phyloP scores from a whole-genome alignment of 1,139 yeast genomes.

The Candida buenavistaensis region DNA sequence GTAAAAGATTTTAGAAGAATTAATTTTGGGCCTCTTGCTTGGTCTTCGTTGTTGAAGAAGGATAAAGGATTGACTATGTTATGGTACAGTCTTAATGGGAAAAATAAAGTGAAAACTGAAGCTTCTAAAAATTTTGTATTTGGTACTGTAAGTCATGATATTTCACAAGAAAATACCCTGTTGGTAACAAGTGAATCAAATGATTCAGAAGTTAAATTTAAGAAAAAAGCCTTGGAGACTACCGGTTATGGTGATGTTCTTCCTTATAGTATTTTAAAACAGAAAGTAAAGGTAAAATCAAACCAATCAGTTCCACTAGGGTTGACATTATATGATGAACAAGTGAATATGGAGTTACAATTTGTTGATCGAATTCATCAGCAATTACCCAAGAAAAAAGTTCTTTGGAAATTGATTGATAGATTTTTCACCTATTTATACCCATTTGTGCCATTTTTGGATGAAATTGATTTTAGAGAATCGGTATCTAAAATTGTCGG shows the following conservation, averaged over 20 bases:
- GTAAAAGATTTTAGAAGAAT: constrained; percentile 34
- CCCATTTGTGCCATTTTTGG: constrained; percentile 40
- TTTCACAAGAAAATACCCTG: constrained; percentile 26
- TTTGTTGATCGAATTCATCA: constrained; percentile 32
- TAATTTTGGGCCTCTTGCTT: constrained; percentile 51
- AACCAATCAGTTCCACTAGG: constrained; percentile 27
- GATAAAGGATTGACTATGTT: constrained; percentile 44
- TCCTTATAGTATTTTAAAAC: constrained; percentile 32
- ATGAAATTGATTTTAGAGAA: constrained; percentile 26
- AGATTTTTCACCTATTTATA: constrained; percentile 33
- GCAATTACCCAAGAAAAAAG: constrained; percentile 32
- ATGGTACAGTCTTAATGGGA: constrained; percentile 32
- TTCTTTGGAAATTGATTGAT: constrained; percentile 32
- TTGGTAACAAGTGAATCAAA: constrained; percentile 18
- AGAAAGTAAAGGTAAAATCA: constrained; percentile 16
- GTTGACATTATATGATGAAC: constrained; percentile 29
- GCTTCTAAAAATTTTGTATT: constrained; percentile 20
- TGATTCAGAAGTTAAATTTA: constrained; percentile 21
- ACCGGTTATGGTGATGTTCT: constrained; percentile 39
- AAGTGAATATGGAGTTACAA: constrained; percentile 30
- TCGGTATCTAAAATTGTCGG: constrained; percentile 29
- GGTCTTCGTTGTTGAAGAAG: constrained; percentile 47
- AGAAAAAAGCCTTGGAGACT: constrained; percentile 32
- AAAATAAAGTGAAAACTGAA: constrained; percentile 19
- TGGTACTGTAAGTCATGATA: constrained; percentile 18